Conservation (phyloP, 2,329 filamentous ascomycete genomes). For the Fusarium beomiforme region DNA sequence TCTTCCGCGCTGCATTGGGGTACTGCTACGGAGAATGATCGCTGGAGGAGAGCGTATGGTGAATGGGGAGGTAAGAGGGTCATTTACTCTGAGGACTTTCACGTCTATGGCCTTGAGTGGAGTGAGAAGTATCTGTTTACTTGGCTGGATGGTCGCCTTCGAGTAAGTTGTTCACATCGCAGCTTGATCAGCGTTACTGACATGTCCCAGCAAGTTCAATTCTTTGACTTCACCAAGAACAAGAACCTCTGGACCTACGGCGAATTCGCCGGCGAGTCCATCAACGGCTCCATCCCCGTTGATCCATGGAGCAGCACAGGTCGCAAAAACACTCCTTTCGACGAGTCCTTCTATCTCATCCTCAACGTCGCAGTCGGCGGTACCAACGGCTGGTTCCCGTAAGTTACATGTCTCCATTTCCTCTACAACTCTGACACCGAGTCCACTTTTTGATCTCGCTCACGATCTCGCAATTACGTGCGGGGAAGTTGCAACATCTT, state of each 20-base stretch:
- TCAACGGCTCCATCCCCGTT: slow-evolving; percentile 53
- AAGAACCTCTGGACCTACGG: slow-evolving; percentile 48
- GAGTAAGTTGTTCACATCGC: slow-evolving; percentile 40
- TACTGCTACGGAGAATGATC: slow-evolving; percentile 41
- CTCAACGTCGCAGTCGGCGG: slow-evolving; percentile 61
- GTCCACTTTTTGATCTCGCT: not conserved
- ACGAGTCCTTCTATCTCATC: slow-evolving; percentile 60
- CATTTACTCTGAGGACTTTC: slow-evolving; percentile 53
- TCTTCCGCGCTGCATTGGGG: slow-evolving; percentile 59
- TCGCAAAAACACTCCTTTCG: slow-evolving; percentile 57
- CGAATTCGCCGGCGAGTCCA: slow-evolving; percentile 50
- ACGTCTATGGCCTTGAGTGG: slow-evolving; percentile 64
- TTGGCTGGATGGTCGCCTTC: slow-evolving; percentile 57
- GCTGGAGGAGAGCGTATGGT: slow-evolving; percentile 46
- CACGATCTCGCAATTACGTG: not conserved
- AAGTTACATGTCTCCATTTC: slow-evolving; percentile 23
- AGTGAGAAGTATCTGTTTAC: slow-evolving; percentile 61
- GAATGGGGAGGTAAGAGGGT: slow-evolving; percentile 46
- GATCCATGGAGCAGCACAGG: slow-evolving; percentile 56
- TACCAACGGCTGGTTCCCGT: slow-evolving; percentile 58
- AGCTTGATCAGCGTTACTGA: not conserved
- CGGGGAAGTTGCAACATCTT: not conserved
- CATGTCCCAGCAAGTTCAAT: slow-evolving; percentile 33
- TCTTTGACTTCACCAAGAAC: slow-evolving; percentile 48
- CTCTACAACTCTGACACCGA: not conserved